Conservation (phyloP, 345 rosid genomes). For the Nasturtium officinale region DNA sequence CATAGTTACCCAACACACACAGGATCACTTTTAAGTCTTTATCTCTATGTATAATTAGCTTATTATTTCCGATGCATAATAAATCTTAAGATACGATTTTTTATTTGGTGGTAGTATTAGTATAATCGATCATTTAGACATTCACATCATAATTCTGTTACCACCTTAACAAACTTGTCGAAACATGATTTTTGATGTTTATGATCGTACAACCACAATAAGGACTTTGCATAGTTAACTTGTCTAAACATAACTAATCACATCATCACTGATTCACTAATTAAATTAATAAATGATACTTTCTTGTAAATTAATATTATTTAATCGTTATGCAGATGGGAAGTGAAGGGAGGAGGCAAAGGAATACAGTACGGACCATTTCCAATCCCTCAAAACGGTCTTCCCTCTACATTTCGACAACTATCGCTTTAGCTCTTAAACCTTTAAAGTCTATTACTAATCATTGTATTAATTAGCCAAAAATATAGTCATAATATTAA, state of each 20-base stretch:
- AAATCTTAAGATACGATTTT: background rate
- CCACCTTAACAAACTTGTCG: conserved; percentile 11
- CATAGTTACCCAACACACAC: background rate
- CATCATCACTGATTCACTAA: background rate
- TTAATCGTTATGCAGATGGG: conserved; percentile 59
- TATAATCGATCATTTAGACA: background rate
- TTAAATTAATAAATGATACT: background rate
- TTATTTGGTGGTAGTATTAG: background rate
- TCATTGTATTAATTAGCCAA: conserved; percentile 16
- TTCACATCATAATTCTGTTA: background rate
- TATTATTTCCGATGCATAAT: background rate
- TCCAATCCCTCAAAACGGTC: conserved; percentile 79
- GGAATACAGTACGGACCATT: conserved; percentile 88
- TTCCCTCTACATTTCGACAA: conserved; percentile 70
- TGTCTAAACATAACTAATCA: conserved; percentile 13
- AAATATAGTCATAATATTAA: background rate
- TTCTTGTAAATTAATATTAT: background rate
- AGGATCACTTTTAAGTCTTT: background rate
- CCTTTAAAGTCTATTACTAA: background rate
- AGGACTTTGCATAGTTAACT: conserved; percentile 7
- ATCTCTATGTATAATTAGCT: background rate
- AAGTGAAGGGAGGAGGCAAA: conserved; percentile 58
- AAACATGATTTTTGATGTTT: background rate
- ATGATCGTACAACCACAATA: conserved; percentile 1
- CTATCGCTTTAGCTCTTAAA: conserved; percentile 31